These are phyloP conservation scores for Cyclotella baltica DNA, from an alignment of 108 stramenopile species.

Conservation along the genomic window DNA sequence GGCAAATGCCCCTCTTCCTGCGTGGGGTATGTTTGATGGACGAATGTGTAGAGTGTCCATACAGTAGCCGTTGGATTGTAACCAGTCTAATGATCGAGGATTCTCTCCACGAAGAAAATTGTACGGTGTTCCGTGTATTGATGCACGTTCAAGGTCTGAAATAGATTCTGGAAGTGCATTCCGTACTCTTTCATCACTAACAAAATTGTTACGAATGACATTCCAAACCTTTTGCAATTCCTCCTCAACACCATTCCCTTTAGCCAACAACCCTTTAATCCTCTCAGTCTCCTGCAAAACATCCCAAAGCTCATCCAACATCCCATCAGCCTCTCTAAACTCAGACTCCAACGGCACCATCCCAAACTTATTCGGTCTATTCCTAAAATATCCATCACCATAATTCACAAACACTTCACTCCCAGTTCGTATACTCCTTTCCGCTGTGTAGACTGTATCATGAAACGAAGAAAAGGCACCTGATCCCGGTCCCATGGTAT, in stretches of 20 bases:
- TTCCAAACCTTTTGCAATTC: neutral
- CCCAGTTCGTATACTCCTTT: neutral
- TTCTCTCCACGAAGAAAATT: neutral
- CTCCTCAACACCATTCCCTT: neutral
- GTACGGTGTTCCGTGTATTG: neutral
- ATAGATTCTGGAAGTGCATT: neutral
- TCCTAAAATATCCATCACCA: neutral
- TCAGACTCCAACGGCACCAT: neutral
- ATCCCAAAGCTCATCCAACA: neutral
- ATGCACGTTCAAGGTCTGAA: neutral
- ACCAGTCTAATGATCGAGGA: neutral
- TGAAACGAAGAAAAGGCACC: neutral
- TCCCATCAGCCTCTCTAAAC: neutral
- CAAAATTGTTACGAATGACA: neutral
- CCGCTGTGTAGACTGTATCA: neutral
- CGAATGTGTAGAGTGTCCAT: neutral
- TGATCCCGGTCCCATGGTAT: neutral
- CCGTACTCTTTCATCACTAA: neutral
- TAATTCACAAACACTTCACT: neutral
- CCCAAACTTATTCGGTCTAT: neutral
- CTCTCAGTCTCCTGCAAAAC: neutral
- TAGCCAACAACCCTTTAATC: neutral
- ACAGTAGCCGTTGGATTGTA: neutral
- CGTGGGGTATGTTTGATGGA: constrained; percentile 1
- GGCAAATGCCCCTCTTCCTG: neutral